Percentiles rank a stretch among this genome's conserved stretches.
Conservation (phyloP, 148 eudicot species). For the Selenicereus undatus region DNA sequence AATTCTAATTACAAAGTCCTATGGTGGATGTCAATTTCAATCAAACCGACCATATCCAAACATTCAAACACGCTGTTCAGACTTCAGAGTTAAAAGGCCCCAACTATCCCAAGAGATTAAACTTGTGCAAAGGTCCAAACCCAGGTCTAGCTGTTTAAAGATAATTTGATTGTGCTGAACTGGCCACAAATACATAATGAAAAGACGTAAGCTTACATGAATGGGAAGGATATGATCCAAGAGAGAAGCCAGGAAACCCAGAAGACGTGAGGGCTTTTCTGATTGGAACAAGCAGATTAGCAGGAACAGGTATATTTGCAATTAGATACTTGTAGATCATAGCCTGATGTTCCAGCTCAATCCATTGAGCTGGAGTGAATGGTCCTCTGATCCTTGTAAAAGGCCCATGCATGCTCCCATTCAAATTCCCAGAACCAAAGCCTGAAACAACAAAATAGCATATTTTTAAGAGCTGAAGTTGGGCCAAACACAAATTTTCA, state of each 20-base stretch:
- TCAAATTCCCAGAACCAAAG: slow-evolving; percentile 41
- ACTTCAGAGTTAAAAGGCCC: too few species aligned
- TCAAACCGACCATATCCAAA: too few species aligned
- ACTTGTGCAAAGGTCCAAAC: too few species aligned
- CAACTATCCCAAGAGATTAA: too few species aligned
- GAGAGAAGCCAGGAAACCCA: slow-evolving; percentile 48
- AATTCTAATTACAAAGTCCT: too few species aligned
- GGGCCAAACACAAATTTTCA: not conserved
- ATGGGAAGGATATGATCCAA: slow-evolving; percentile 60
- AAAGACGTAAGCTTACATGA: slow-evolving; percentile 42
- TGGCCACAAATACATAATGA: not conserved
- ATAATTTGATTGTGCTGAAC: too few species aligned
- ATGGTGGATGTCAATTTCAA: too few species aligned
- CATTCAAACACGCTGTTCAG: too few species aligned
- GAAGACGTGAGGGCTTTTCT: slow-evolving; percentile 53
- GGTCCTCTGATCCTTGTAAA: slow-evolving; percentile 56
- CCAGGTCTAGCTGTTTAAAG: too few species aligned
- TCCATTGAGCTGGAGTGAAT: slow-evolving; percentile 86
- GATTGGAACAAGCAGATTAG: slow-evolving; percentile 66
- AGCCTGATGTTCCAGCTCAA: slow-evolving; percentile 88
- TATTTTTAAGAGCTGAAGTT: not conserved
- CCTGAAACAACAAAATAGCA: slow-evolving; percentile 23
- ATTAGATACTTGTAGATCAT: slow-evolving; percentile 74
- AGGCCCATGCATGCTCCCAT: slow-evolving; percentile 44
- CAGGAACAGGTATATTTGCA: slow-evolving; percentile 78